Conservation (phyloP, 2,329 filamentous ascomycete species). For the Mycogone perniciosa region DNA sequence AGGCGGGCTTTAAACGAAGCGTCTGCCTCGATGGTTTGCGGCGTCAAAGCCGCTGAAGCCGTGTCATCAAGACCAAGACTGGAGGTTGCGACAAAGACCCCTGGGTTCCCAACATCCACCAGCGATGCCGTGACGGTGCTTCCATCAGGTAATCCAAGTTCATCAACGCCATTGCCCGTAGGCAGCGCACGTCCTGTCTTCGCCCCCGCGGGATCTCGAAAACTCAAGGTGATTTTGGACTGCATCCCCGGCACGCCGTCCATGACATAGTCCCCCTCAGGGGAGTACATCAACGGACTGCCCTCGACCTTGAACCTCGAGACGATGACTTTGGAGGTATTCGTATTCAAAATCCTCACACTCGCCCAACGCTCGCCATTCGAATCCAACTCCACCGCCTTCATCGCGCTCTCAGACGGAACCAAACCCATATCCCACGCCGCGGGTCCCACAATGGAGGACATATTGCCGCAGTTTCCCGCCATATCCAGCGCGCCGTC, state of each 20-base stretch:
- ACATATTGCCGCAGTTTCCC: constrained; percentile 74
- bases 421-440: constrained; percentile 28
- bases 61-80: constrained; percentile 43
- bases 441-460: constrained; percentile 54
- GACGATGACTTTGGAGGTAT: constrained; percentile 59
- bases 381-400: constrained; percentile 15
- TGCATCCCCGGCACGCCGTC: constrained; percentile 57
- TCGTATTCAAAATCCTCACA: constrained; percentile 63
- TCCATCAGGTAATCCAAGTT: constrained; percentile 32
- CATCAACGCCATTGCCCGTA: constrained; percentile 50
- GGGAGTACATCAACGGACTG: constrained; percentile 22
- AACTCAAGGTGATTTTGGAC: constrained; percentile 53
- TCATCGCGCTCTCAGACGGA: background rate
- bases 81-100: constrained; percentile 52
- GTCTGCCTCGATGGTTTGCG: constrained; percentile 46
- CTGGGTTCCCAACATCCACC: constrained; percentile 59
- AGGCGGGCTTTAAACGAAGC: constrained; percentile 38
- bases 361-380: constrained; percentile 31
- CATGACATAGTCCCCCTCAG: constrained; percentile 50
- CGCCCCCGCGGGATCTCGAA: constrained; percentile 55
- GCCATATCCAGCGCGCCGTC: constrained; percentile 56
- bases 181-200: constrained; percentile 48
- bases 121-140: constrained; percentile 45
- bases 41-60: constrained; percentile 43
- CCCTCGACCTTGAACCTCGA: constrained; percentile 48